Evolutionary conservation across 2,329 filamentous ascomycete genomes (phyloP).

Genomic region (Cercospora zeae-maydis): DNA sequence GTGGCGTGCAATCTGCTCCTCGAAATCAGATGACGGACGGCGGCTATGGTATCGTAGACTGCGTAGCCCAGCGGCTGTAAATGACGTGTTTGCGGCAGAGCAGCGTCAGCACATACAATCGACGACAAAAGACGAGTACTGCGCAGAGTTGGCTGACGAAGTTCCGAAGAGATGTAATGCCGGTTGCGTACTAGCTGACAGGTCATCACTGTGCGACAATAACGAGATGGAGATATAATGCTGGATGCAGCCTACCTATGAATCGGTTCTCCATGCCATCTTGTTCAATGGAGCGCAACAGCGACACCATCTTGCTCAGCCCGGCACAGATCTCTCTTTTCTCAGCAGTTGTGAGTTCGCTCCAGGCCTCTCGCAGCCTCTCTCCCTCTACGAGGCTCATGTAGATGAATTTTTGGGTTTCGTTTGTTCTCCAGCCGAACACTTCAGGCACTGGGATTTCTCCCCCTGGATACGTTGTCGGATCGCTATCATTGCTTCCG

Average conservation of each 20-base stretch:
- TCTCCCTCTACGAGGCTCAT: slow-evolving; percentile 3
- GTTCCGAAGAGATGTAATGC: too few relatives aligned
- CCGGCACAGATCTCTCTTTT: background rate
- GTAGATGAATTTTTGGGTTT: background rate
- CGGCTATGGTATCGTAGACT: too few relatives aligned
- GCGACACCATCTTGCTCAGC: background rate
- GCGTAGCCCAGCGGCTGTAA: too few relatives aligned
- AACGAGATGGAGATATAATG: too few relatives aligned
- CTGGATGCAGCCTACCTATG: background rate
- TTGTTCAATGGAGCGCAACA: background rate
- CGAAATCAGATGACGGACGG: too few relatives aligned
- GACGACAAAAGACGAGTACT: too few relatives aligned
- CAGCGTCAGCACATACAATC: too few relatives aligned
- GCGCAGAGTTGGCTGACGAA: too few relatives aligned
- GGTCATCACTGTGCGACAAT: too few relatives aligned
- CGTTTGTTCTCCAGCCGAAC: slow-evolving; percentile 1
- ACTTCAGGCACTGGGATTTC: slow-evolving; percentile 9
- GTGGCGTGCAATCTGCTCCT: too few relatives aligned
- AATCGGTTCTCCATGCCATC: background rate
- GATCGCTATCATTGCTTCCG: slow-evolving; percentile 4
- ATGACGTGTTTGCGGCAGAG: too few relatives aligned
- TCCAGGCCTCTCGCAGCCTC: slow-evolving; percentile 3
- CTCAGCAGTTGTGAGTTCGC: background rate
- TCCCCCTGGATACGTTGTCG: background rate
- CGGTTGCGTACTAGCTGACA: too few relatives aligned